Percentiles rank a stretch among this genome's conserved stretches.
These are phyloP conservation scores for Veloboletus limbatus DNA, from an alignment of 1,284 basidiomycete species.

Conservation along the genomic window DNA sequence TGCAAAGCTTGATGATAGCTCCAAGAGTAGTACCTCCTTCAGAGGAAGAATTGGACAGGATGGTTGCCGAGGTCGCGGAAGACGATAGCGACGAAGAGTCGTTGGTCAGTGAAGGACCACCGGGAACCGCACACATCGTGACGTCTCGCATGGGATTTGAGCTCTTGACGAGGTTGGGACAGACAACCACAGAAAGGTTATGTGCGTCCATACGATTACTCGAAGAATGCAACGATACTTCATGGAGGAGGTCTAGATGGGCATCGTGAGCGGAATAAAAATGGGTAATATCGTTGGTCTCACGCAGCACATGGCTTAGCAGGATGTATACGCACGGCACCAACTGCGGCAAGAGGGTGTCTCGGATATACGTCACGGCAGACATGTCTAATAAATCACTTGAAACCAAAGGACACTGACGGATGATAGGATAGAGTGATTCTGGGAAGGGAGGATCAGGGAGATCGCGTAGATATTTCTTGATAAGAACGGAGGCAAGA, in stretches of 20 bases:
- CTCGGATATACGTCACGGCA: conserved; percentile 61
- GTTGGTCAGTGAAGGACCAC: conserved; percentile 34
- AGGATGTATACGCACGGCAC: conserved; percentile 72
- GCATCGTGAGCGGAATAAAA: conserved; percentile 12
- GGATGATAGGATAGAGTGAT: conserved; percentile 59
- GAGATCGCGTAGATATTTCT: conserved; percentile 79
- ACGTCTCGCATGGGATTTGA: conserved; percentile 68
- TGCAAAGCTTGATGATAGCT: conserved; percentile 70
- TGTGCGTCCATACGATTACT: conserved; percentile 79
- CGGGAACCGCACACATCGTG: conserved; percentile 64
- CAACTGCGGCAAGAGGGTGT: conserved; percentile 62
- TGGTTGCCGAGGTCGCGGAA: conserved; percentile 25
- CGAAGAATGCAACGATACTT: conserved; percentile 63
- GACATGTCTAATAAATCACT: conserved; percentile 55
- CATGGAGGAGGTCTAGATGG: conserved; percentile 68
- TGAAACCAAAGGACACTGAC: conserved; percentile 61
- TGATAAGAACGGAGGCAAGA: conserved; percentile 79
- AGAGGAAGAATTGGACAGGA: conserved; percentile 23
- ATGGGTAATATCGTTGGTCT: conserved; percentile 32
- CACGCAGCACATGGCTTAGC: conserved; percentile 69
- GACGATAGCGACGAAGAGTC: conserved; percentile 14
- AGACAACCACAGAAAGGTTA: conserved; percentile 76
- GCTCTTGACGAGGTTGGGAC: conserved; percentile 73
- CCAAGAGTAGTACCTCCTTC: conserved; percentile 65
- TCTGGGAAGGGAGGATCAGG: conserved; percentile 75